Percentiles rank a stretch among this genome's conserved stretches.
Conservation (phyloP, 2,329 filamentous ascomycete genomes). For the Phyllosticta citribraziliensis region DNA sequence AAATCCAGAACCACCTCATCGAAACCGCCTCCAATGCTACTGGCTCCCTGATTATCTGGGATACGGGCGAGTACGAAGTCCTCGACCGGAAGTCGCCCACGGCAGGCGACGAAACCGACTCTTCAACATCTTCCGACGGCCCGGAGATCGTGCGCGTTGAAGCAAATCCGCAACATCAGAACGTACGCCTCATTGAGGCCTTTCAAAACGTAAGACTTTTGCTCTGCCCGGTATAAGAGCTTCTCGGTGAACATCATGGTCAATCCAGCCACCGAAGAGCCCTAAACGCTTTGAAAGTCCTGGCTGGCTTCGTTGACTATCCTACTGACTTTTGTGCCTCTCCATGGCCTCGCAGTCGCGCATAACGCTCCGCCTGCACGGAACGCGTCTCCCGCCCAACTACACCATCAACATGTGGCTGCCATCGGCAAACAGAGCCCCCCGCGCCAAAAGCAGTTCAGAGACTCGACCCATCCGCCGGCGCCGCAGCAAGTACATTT, state of each 20-base stretch:
- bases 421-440: constrained; percentile 20
- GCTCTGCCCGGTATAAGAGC: no score
- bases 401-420: constrained; percentile 34
- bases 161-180: constrained; percentile 16
- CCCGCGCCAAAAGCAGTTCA: background rate
- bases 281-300: no score
- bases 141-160: background rate
- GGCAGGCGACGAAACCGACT: background rate
- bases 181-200: constrained; percentile 27
- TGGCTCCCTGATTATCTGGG: constrained; percentile 37
- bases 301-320: no score
- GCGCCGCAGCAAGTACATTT: background rate
- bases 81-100: constrained; percentile 14
- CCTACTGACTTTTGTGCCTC: background rate
- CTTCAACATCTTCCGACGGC: background rate
- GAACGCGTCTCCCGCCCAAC: constrained; percentile 25
- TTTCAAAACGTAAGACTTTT: constrained; percentile 20
- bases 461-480: background rate
- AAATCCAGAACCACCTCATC: constrained; percentile 31
- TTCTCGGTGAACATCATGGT: no score
- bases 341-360: constrained; percentile 16
- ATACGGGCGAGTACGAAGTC: constrained; percentile 35
- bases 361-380: constrained; percentile 34
- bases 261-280: no score
- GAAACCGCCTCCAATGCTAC: constrained; percentile 34